phyloP scores from a whole-genome alignment of 345 rosid species.

The Alliaria petiolata region DNA sequence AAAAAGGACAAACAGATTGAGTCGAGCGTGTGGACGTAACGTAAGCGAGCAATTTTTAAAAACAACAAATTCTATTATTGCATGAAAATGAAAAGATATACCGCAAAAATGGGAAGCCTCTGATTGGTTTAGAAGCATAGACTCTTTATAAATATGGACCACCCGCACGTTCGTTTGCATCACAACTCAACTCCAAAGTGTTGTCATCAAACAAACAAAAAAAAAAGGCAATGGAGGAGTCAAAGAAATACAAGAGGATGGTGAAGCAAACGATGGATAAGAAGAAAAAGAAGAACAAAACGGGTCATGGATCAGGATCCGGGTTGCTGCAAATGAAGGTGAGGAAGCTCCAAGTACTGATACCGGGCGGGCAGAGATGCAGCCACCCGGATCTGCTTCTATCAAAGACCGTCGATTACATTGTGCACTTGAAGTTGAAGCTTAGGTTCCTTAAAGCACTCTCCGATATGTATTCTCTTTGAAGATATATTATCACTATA shows the following conservation, averaged over 20 bases:
- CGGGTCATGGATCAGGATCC: slow-evolving; percentile 11
- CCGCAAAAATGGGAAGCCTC: background rate
- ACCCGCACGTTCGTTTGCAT: slow-evolving; percentile 28
- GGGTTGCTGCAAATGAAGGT: slow-evolving; percentile 45
- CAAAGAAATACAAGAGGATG: slow-evolving; percentile 9
- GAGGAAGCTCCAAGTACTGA: slow-evolving; percentile 57
- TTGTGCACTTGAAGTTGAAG: slow-evolving; percentile 58
- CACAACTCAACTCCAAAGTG: slow-evolving; percentile 18
- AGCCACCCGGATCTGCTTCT: slow-evolving; percentile 58
- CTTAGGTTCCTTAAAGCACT: slow-evolving; percentile 52
- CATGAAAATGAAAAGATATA: background rate
- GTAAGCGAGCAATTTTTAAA: background rate
- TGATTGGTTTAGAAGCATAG: slow-evolving; percentile 17
- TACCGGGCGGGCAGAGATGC: slow-evolving; percentile 62
- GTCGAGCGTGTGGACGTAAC: slow-evolving; percentile 26
- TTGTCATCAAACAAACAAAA: background rate
- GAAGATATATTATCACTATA: background rate
- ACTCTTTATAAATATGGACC: slow-evolving; percentile 17
- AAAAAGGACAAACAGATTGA: slow-evolving; percentile 10
- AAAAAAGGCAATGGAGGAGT: slow-evolving; percentile 23
- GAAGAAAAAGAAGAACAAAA: slow-evolving; percentile 28
- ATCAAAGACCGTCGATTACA: slow-evolving; percentile 55
- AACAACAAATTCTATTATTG: slow-evolving; percentile 10
- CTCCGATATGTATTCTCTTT: slow-evolving; percentile 43
- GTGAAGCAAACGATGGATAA: slow-evolving; percentile 11